Evolutionary conservation across 371 early-diverging fungal genomes (phyloP).

Genomic region (Entomophthora muscae): DNA sequence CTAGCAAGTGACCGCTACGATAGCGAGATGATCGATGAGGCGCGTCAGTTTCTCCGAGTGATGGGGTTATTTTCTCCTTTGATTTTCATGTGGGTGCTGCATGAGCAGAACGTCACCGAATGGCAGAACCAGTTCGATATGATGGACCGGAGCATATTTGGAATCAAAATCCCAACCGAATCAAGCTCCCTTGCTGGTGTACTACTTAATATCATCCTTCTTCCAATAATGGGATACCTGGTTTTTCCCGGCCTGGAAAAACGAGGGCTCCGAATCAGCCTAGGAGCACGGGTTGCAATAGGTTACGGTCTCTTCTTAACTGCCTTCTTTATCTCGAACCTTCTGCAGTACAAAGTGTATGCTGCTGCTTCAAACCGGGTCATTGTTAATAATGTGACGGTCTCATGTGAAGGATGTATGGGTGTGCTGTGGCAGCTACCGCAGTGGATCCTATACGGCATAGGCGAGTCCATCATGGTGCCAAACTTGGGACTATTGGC

Average conservation of each 20-base stretch:
- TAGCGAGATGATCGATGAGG: no score
- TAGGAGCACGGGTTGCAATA: background rate
- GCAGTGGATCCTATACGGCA: slow-evolving; percentile 31
- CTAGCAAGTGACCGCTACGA: no score
- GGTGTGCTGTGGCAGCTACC: slow-evolving; percentile 23
- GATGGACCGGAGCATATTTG: slow-evolving; percentile 15
- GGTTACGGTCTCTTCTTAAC: background rate
- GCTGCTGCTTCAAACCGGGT: no score
- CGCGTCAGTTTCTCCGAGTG: no score
- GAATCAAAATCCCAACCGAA: no score
- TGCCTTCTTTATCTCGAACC: background rate
- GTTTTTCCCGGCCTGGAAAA: slow-evolving; percentile 6
- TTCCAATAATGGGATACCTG: background rate
- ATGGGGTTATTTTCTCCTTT: slow-evolving; percentile 22
- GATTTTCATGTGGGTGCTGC: no score
- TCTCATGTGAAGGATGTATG: slow-evolving; percentile 12
- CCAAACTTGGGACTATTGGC: no score
- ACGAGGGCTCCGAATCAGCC: background rate
- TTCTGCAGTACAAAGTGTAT: background rate
- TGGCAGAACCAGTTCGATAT: slow-evolving; percentile 18
- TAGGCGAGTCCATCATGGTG: slow-evolving; percentile 39
- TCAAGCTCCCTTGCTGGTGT: no score
- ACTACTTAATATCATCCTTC: no score
- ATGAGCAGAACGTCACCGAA: no score
- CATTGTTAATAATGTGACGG: background rate